Evolutionary conservation across 2,329 filamentous ascomycete species (phyloP).

Genomic region (Phyllosticta citrichinensis): DNA sequence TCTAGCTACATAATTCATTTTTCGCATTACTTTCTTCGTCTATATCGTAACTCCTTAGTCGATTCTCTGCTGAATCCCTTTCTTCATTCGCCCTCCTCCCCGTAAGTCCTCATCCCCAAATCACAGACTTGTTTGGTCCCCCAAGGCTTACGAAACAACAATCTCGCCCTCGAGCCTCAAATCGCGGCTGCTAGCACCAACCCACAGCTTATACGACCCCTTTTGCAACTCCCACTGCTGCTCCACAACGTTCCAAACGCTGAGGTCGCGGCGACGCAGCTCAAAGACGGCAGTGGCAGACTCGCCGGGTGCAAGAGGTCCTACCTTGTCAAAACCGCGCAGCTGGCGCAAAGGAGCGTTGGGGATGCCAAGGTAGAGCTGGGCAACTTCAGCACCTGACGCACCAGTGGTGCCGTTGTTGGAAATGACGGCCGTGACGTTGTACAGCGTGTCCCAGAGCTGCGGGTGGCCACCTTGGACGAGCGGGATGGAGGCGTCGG

Average conservation of each 20-base stretch:
- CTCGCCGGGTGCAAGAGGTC: constrained; percentile 16
- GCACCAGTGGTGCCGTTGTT: constrained; percentile 12
- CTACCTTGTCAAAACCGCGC: constrained; percentile 13
- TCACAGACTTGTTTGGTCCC: too few relatives aligned
- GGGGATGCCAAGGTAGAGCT: constrained; percentile 21
- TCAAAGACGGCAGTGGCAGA: constrained; percentile 34
- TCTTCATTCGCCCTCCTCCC: too few relatives aligned
- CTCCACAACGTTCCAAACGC: constrained; percentile 38
- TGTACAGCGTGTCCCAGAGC: constrained; percentile 8
- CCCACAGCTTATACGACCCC: constrained; percentile 19
- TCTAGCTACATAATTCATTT: too few relatives aligned
- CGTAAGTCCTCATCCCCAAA: too few relatives aligned
- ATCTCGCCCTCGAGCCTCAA: constrained; percentile 14
- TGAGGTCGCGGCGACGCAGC: constrained; percentile 39
- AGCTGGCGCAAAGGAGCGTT: constrained; percentile 16
- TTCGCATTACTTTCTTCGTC: too few relatives aligned
- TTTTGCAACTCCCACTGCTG: constrained; percentile 34
- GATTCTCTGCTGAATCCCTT: too few relatives aligned
- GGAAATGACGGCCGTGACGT: constrained; percentile 10
- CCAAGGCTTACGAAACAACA: not conserved
- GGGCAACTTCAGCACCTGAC: constrained; percentile 10
- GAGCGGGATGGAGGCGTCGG: not conserved
- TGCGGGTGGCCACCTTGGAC: constrained; percentile 9
- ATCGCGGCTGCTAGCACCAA: constrained; percentile 29
- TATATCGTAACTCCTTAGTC: too few relatives aligned